Evolutionary conservation across 306 rosid genomes (phyloP).

Genomic region (Rosa lucieae): DNA sequence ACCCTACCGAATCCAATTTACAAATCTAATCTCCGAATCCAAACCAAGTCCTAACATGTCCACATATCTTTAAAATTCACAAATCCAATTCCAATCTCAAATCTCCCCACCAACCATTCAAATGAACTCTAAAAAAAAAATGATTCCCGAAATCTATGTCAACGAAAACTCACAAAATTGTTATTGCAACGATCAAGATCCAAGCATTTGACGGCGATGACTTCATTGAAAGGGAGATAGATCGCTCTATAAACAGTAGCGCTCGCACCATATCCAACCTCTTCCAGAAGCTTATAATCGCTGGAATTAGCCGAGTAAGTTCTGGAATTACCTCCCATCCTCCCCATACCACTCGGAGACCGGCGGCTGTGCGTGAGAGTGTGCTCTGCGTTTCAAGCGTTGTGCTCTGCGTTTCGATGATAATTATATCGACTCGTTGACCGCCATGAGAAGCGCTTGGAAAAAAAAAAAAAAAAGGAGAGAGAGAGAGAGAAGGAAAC

Average conservation of each 20-base stretch:
- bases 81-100: background rate
- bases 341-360: slow-evolving; percentile 29
- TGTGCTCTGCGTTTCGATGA: slow-evolving; percentile 14
- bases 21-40: background rate
- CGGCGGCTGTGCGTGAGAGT: too few relatives aligned
- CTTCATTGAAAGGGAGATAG: slow-evolving; percentile 76
- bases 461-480: background rate
- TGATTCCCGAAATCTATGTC: background rate
- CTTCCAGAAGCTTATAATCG: slow-evolving; percentile 93
- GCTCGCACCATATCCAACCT: slow-evolving; percentile 94
- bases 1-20: slow-evolving; percentile 4
- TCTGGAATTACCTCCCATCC: slow-evolving; percentile 52
- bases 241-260: slow-evolving; percentile 90
- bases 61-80: background rate
- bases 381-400: background rate
- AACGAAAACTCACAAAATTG: slow-evolving; percentile 54
- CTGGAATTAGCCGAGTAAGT: slow-evolving; percentile 51
- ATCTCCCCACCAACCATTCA: background rate
- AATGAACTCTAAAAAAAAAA: background rate
- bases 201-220: slow-evolving; percentile 87
- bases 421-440: slow-evolving; percentile 42
- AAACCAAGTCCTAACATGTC: background rate
- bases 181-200: slow-evolving; percentile 98
- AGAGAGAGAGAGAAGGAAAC: background rate
- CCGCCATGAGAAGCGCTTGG: slow-evolving; percentile 41